These are phyloP conservation scores for Gastrolobium villosum DNA, from an alignment of 306 rosid species.

Conservation along the genomic window DNA sequence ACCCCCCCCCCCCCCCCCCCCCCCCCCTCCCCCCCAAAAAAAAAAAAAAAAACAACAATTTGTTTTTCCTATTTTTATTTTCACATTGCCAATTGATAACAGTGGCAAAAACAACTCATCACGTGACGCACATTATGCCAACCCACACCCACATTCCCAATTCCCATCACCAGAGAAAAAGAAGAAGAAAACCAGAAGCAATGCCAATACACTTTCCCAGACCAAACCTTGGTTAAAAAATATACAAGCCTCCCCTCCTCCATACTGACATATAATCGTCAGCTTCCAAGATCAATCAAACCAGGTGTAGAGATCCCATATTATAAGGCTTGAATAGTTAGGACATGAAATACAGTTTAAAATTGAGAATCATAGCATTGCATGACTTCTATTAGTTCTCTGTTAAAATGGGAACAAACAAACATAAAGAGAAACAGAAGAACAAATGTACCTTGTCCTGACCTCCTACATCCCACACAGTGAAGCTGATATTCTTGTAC, in stretches of 20 bases:
- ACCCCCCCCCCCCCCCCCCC: neutral
- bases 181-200: neutral
- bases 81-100: constrained; percentile 6
- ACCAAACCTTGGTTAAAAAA: neutral
- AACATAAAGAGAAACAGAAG: constrained; percentile 5
- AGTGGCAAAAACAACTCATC: neutral
- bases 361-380: constrained; percentile 1
- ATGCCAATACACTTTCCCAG: neutral
- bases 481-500: constrained; percentile 98
- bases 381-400: constrained; percentile 37
- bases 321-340: constrained; percentile 11
- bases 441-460: constrained; percentile 85
- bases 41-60: no score
- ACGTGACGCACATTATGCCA: neutral
- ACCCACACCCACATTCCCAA: neutral
- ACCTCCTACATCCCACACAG: constrained; percentile 99
- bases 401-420: constrained; percentile 27
- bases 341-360: constrained; percentile 5
- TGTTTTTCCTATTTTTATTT: neutral
- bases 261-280: neutral
- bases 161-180: neutral
- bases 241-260: neutral
- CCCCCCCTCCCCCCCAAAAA: no score
- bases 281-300: neutral
- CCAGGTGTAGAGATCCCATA: constrained; percentile 1